Evolutionary conservation across 306 rosid species (phyloP), one percentile per base, ranked within the genome.

Genomic region (Vachellia collinsii): DNA sequence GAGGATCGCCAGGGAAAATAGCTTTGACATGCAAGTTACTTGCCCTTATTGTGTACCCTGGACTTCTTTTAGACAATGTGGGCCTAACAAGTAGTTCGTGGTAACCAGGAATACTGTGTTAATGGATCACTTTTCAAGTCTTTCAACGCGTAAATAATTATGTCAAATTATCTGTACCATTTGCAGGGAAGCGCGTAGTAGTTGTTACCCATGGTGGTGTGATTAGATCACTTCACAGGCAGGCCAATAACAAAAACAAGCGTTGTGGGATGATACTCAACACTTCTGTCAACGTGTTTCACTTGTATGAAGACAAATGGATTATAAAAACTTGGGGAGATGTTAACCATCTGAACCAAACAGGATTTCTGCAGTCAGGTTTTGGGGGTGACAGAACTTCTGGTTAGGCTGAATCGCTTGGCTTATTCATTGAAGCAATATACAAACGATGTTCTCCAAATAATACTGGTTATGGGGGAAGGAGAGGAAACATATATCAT

Each of bases 301-400:
- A 84, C 87, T 80, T 93, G 80, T 81, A 85, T 75, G 94, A 87
- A 25, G 88, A 87, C 58, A 85, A 83, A 70, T 91, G 97, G 92
- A 83, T 82, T 79, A 23, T 95, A 64, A 82, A 90, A 84, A 64
- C 85, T 43, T 89, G 94, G 93, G 91, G 93, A 76, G 98, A 95
- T 88, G 88, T 93, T 81, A 83, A 88, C 79, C 98, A 95, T 88
- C 90, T 93, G 77, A 70, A 77, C 65, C 81, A 84, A 83, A 83
- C 92, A 53, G 91, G 65, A 48, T 87, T 74, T 90, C 91, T 93
- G 43, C 78, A 88, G 64, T 87, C 96, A 4, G 93, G 91, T 75
- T 95, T 93, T 83, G 97, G 99, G 25, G 99, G 99, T 80, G 97
- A 90, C 62, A 87, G 47, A 82, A 83, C 72, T 63, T 95, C 97